These are phyloP conservation scores for Choanephora cucurbitarum DNA, from an alignment of 371 early-diverging fungal genomes.

Conservation along the genomic window DNA sequence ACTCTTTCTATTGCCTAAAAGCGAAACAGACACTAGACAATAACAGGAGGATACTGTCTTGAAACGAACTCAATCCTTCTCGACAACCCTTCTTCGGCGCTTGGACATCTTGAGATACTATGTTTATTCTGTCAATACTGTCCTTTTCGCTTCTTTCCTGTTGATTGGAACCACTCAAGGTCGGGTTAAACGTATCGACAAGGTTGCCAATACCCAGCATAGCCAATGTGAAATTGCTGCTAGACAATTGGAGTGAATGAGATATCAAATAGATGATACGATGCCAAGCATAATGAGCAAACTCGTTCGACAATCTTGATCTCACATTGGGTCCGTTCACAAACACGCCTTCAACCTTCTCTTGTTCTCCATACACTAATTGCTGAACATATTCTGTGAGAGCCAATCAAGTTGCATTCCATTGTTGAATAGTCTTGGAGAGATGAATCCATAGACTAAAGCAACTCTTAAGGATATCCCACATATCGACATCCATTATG, in stretches of 20 bases:
- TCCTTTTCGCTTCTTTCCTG: too few relatives aligned
- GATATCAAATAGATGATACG: slow-evolving; percentile 67
- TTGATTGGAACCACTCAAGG: too few relatives aligned
- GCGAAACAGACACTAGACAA: too few relatives aligned
- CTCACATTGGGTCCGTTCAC: slow-evolving; percentile 56
- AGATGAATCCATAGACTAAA: slow-evolving; percentile 78
- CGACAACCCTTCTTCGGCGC: too few relatives aligned
- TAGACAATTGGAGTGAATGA: slow-evolving; percentile 60
- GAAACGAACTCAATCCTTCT: too few relatives aligned
- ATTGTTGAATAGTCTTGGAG: slow-evolving; percentile 66
- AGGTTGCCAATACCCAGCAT: slow-evolving; percentile 68
- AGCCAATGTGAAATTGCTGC: slow-evolving; percentile 67
- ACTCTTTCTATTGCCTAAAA: too few relatives aligned
- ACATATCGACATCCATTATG: slow-evolving; percentile 65
- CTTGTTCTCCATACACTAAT: slow-evolving; percentile 61
- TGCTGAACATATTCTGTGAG: slow-evolving; percentile 54
- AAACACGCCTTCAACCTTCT: slow-evolving; percentile 55
- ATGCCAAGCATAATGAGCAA: slow-evolving; percentile 76
- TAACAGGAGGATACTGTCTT: too few relatives aligned
- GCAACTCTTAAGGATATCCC: slow-evolving; percentile 46
- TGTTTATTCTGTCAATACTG: too few relatives aligned
- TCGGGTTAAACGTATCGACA: slow-evolving; percentile 62
- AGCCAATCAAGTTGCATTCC: slow-evolving; percentile 59
- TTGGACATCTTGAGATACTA: too few relatives aligned
- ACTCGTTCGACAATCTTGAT: slow-evolving; percentile 65